Base-by-base conservation (phyloP, 805 yeast species). In the Zygosaccharomyces lentus region DNA sequence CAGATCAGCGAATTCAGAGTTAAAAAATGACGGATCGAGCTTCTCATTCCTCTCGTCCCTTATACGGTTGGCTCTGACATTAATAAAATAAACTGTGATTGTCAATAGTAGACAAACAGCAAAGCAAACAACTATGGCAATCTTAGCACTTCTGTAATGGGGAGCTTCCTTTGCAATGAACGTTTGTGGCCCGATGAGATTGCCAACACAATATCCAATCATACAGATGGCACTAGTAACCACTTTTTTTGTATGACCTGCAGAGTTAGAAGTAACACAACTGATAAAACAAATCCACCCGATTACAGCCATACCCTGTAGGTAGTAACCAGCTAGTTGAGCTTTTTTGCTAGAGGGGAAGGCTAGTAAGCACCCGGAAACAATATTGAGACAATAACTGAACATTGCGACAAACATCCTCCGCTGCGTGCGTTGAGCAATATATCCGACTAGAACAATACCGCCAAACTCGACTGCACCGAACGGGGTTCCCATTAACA, bases 171-270 rank as follows among this genome's bases (percentile, higher is more conserved):
- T 51, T 0, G 68, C 69, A 50, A 75, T 72, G 63, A 81, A 80
- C 52, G 79, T 64, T 55, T 80, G 84, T 2, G 87, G 85, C 0
- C 84, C 86, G 39, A 79, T 67, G 48, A 84, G 62, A 52, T 80
- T 73, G 5, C 81, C 78, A 16, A 78, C 60, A 7, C 80, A 76
- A 55, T 78, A 80, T 12, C 75, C 77, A 43, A 78, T 66, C 78
- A 79, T 72, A 1, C 78, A 77, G 17, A 73, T 54, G 3, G 75
- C 77, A 52, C 76, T 77, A 47, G 81, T 64, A 27, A 72, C 71
- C 16, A 77, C 61, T 48, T 78, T 71, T 55, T 80, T 80, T 4
- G 82, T 77, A 44, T 77, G 75, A 1, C 84, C 84, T 0, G 84
- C 76, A 9, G 81, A 77, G 52, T 79, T 79, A 34, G 81, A 73